Evolutionary conservation across 2,329 filamentous ascomycete species (phyloP), one percentile per base, ranked within the genome.

Genomic region (Exophiala sp.): DNA sequence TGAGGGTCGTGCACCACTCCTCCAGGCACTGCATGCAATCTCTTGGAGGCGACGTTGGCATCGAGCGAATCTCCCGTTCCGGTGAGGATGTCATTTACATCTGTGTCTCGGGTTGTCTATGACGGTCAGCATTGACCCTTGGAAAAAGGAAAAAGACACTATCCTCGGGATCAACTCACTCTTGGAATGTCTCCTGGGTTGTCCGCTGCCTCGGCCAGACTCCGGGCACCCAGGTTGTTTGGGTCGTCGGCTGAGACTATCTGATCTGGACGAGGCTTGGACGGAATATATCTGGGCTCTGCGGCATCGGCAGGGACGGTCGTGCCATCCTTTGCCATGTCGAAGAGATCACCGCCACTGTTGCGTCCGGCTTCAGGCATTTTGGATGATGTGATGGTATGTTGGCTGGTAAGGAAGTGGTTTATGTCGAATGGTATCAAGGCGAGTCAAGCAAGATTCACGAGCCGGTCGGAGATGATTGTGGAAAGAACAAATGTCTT

Each of bases 111-210:
- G 29, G 45, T 55, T 16, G 43, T 52, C 55, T 58, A 16, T 27
- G 9, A 21, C 19, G 9, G 24, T 53, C 11, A 47, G 13, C 16
- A 48, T 7, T 2, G 21, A n/a, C n/a, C 23, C 16, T 11, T n/a
- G n/a, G 32, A 27, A 1, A 16, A 30, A 19, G 23, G n/a, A 27
- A 10, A 10, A 6, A 27, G 24, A 10, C 10, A 27, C 24, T 27
- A 27, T 27, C 24, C 5, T 27, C 23, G 29, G 21, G 6, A 7
- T 39, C 5, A 8, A 54, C 59, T 34, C 46, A 64, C 63, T 39
- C 64, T 50, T 2, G 76, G 70, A 50, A 77, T 69, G 40, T 76
- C 72, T 24, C 66, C 71, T 6, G 66, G 60, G 52, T 78, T 78
- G 51, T 73, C 71, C 6, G 71, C 73, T 0, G 72, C 73, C 14